Evolutionary conservation across 208 protist genomes (phyloP), one percentile per base, ranked within the genome.

Genomic region (Trypanosomatidae sp.): DNA sequence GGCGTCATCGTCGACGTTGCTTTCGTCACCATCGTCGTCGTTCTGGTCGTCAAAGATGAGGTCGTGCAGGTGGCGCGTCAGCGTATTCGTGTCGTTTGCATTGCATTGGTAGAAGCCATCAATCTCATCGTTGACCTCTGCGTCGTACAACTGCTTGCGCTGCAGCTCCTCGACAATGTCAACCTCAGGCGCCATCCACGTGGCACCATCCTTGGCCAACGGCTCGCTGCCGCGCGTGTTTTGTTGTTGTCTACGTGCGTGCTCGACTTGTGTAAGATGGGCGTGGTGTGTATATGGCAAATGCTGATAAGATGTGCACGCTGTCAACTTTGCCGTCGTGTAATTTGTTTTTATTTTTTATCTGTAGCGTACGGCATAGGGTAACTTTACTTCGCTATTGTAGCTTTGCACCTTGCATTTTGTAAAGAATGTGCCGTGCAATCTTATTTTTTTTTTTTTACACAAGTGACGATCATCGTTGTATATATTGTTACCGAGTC

Each of bases 31-130:
- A 3, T 27, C 50, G 7, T 30, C 39, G 10, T 16, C 40, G 2
- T 68, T 56, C 7, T 77, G 57, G 6, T 21, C 46, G 4, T 60
- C 56, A 41, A 79, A 79, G 0, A 79, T 57, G 4, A 82, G 18
- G 11, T 43, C 43, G 6, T 62, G 48, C 26, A 82, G 13, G 23
- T 57, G 50, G 44, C 62, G 54, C 10, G 40, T 62, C 25, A 78
- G 42, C 1, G 28, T 43, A 1, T 39, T 47, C 6, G 72, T 33
- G 40, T 35, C 66, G 42, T 62, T 38, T 21, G 43, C 43, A 39
- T 61, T 76, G 0, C 50, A 47, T 8, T 68, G 51, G 16, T 68
- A 65, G n/a, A 71, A 67, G 28, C 45, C 32, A 33, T 80, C 42
- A 30, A 67, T 67, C 41, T 80, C 67, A 13, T 66, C 32, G 0